phyloP scores from a whole-genome alignment of 2,329 filamentous ascomycete genomes.

The Ophiosphaerella herpotricha region DNA sequence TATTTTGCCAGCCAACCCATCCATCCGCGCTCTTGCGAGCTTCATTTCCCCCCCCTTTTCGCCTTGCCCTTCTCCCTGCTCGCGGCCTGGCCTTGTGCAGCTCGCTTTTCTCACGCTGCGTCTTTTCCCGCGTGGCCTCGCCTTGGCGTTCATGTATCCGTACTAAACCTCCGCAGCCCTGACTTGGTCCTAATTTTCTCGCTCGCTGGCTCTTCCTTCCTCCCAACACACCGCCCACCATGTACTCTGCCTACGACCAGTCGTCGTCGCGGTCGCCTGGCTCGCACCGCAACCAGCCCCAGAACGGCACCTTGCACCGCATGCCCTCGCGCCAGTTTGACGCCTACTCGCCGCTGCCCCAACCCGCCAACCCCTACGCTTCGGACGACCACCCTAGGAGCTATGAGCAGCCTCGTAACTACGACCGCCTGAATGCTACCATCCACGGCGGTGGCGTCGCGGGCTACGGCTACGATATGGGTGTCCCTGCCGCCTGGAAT shows the following conservation, averaged over 20 bases:
- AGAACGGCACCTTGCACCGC: constrained; percentile 64
- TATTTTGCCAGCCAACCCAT: constrained; percentile 22
- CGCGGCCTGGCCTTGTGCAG: constrained; percentile 5
- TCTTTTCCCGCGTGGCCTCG: constrained; percentile 21
- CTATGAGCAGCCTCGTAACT: constrained; percentile 57
- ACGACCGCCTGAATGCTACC: constrained; percentile 64
- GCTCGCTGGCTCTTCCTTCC: constrained; percentile 19
- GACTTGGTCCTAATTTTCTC: constrained; percentile 23
- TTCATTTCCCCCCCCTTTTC: constrained; percentile 16
- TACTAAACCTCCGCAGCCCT: constrained; percentile 21
- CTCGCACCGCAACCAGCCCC: constrained; percentile 67
- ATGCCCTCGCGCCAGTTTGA: constrained; percentile 81
- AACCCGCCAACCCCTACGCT: constrained; percentile 64
- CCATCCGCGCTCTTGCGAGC: constrained; percentile 20
- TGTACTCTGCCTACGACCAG: constrained; percentile 46
- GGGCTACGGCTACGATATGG: constrained; percentile 69
- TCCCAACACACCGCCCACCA: constrained; percentile 26
- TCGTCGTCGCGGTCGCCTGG: constrained; percentile 70
- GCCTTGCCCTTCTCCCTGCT: not conserved
- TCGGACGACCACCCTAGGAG: constrained; percentile 66
- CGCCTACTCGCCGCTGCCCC: constrained; percentile 67
- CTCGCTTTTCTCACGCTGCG: constrained; percentile 9
- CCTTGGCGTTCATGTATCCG: constrained; percentile 31
- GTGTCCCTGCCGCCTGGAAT: constrained; percentile 77
- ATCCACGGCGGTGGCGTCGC: constrained; percentile 57